Base-by-base conservation (phyloP, 768 basidiomycete genomes). In the Kwoniella sp. region DNA sequence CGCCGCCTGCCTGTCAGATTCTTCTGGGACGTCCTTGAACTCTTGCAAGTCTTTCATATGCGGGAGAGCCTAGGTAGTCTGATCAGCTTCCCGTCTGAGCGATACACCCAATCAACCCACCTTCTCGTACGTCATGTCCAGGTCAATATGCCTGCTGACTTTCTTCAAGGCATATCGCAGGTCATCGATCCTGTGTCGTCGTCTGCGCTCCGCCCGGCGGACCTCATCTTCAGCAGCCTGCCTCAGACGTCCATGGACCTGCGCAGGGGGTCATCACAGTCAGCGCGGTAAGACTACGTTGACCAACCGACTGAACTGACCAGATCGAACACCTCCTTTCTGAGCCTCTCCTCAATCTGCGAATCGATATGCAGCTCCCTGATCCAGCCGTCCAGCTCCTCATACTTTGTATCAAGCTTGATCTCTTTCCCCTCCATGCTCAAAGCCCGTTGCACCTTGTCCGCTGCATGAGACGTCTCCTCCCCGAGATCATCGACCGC, bases 161-260 rank as follows among this genome's bases (percentile, higher is more conserved):
- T 93, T 93, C 76, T 88, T 90, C 59, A 96, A 78, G 0, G 92
- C 95, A 76, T 98, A 95, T 5, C 95, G 85, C 31, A 99, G 78
- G 67, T 98, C 95, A 73, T 99, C 95, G 66, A 95, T 89, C 57
- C 89, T 75, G 72, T 93, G 87, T 23, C 92, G 81, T 52, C 85
- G 83, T 64, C 81, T 84, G 51, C 90, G 80, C 74, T 98, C 95
- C 0, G 83, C 76, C 29, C 76, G 62, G 8, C 89, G 82, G n/a
- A 85, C 79, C 71, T 83, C 88, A 72, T 96, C 95, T 14, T 90
- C 88, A 2, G 86, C 85, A 29, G 85, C 57, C 84, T 84, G 73
- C 83, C 86, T 34, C 82, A 54, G 11, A 49, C 79, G 79, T 7
- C 83, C 82, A 46, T 82, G 86, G 19, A 96, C 68, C 91, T 95